A percentile compares a stretch with the other conserved stretches of the same genome.
These are phyloP conservation scores for Hsuehochloa calcarea DNA, from an alignment of 176 grass and related monocot species.

Conservation along the genomic window DNA sequence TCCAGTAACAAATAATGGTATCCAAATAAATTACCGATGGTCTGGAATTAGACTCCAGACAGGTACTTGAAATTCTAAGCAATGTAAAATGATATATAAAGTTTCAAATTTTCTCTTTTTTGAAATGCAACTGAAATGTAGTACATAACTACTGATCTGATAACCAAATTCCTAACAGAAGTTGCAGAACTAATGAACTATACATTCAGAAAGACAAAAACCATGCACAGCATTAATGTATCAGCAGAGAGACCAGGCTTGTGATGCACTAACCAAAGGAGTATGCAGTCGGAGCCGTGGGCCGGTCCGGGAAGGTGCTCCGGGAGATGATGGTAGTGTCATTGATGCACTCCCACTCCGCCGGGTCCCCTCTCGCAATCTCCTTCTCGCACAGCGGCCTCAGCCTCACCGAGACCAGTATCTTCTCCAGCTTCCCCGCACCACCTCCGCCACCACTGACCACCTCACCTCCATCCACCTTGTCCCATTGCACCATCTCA, in stretches of 20 bases:
- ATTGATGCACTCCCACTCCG: constrained; percentile 95
- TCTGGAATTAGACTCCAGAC: background rate
- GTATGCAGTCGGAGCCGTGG: constrained; percentile 72
- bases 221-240: background rate
- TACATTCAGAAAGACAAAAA: background rate
- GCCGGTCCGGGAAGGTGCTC: constrained; percentile 67
- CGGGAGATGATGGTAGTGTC: constrained; percentile 81
- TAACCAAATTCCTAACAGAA: background rate
- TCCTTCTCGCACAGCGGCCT: constrained; percentile 82
- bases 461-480: constrained; percentile 36
- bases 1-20: background rate
- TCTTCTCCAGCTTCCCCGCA: constrained; percentile 69
- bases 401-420: constrained; percentile 90
- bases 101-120: background rate
- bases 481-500: constrained; percentile 45
- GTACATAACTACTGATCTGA: background rate
- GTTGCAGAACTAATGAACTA: background rate
- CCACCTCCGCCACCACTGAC: constrained; percentile 22
- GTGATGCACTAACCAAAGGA: constrained; percentile 65
- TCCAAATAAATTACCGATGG: background rate
- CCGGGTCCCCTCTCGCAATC: constrained; percentile 45
- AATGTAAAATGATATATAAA: background rate
- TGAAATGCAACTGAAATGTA: constrained; percentile 2
- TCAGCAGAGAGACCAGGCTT: background rate
- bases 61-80: background rate